Base-by-base conservation (phyloP, 108 stramenopile genomes). In the Cyclotella distinguenda region DNA sequence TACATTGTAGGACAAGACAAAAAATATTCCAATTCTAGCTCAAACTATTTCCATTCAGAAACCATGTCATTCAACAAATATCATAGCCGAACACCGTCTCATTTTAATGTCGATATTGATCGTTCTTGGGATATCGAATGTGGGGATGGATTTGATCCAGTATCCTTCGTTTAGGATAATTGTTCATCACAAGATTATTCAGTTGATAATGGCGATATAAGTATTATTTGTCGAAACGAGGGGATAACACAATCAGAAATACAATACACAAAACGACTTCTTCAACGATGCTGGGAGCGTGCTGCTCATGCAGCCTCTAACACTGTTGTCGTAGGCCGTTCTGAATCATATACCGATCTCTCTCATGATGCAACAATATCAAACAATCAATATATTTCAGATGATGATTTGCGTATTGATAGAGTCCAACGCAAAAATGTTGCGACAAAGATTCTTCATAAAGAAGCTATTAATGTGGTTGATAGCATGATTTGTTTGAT, bases 221-320 rank as follows among this genome's bases (percentile, higher is more conserved):
- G 10, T 1, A 23, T 10, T 1, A 19, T 21, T 18, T 39, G 36
- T 23, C 23, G 1, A 6, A 21, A 35, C 1, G 65, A 40, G 23
- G 40, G 40, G 28, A 47, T 13, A 16, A 5, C 22, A 32, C 33
- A 27, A 12, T 38, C 38, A 38, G 38, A 38, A 12, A 12, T 38
- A 38, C 16, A 56, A 16, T 67, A 56, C 22, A 56, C 66, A 27
- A 27, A 42, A 25, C 9, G 1, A 22, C 70, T 71, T 18, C 15
- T 71, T 15, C 70, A 71, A 19, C 35, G 51, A 45, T 71, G 70
- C 43, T 71, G 70, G 70, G 70, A 71, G 16, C 60, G 70, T 15
- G 60, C 70, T 55, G 70, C 63, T 6, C 60, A 62, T 62, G 60
- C 60, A 27, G 70, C 35, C 12, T 71, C 70, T 26, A 71, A 42